A percentile compares a stretch with the other conserved stretches of the same genome.
Conservation (phyloP, 257 asterid genomes). For the Striga asiatica region DNA sequence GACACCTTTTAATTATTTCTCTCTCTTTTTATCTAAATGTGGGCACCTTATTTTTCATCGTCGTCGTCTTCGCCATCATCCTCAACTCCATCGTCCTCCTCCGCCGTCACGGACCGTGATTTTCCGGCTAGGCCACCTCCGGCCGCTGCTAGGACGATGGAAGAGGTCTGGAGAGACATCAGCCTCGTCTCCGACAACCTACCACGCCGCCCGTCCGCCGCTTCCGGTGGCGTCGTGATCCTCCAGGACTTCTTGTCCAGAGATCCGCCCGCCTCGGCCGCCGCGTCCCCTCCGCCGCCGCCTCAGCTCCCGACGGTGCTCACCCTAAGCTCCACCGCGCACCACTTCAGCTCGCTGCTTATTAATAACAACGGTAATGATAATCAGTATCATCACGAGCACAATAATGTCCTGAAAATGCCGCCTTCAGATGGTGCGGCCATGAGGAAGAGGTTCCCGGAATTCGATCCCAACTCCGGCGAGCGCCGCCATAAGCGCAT, state of each 20-base stretch:
- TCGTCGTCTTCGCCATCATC: neutral
- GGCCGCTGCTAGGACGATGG: constrained; percentile 30
- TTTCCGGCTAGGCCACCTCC: neutral
- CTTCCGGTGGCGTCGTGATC: constrained; percentile 22
- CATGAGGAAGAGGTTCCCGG: constrained; percentile 31
- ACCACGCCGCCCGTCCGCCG: constrained; percentile 16
- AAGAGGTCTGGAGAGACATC: constrained; percentile 66
- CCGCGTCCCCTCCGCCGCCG: constrained; percentile 19
- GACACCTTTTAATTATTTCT: constrained; percentile 1
- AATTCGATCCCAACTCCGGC: constrained; percentile 19
- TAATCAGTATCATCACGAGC: neutral
- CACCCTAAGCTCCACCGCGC: constrained; percentile 33
- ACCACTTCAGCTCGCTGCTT: constrained; percentile 14
- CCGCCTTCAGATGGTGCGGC: neutral
- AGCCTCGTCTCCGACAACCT: constrained; percentile 33
- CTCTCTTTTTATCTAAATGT: constrained; percentile 21
- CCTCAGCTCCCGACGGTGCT: constrained; percentile 33
- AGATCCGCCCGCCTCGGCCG: constrained; percentile 17
- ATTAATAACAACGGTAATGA: constrained; percentile 9
- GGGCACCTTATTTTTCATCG: constrained; percentile 23
- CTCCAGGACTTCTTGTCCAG: constrained; percentile 51
- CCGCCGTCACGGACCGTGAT: neutral
- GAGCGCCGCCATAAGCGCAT: constrained; percentile 55
- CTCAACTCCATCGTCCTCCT: constrained; percentile 4
- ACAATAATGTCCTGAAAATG: neutral